phyloP scores from a whole-genome alignment of 768 basidiomycete species.

The Coprinopsis strossmayeri region DNA sequence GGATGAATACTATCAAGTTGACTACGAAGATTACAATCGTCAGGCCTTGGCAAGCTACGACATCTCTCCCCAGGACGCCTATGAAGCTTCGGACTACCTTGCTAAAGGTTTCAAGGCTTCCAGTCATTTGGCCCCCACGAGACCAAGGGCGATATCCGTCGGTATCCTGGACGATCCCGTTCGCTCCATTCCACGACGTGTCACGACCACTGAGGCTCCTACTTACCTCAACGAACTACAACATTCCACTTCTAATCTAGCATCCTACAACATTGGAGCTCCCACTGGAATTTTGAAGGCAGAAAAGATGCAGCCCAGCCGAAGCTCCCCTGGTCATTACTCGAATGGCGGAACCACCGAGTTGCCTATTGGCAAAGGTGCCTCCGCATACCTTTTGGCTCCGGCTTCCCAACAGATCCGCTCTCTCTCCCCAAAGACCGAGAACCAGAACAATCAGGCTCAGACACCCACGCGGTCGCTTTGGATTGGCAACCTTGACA shows the following conservation, averaged over 20 bases:
- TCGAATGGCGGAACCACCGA: conserved; percentile 45
- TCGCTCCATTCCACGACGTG: conserved; percentile 60
- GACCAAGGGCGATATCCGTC: conserved; percentile 86
- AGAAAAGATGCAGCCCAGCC: conserved; percentile 43
- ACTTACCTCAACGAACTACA: conserved; percentile 54
- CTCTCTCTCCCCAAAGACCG: conserved; percentile 79
- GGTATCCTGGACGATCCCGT: conserved; percentile 78
- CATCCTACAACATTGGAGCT: conserved; percentile 29
- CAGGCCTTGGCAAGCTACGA: conserved; percentile 64
- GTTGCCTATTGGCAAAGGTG: conserved; percentile 41
- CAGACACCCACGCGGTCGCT: conserved; percentile 94
- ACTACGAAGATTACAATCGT: conserved; percentile 48
- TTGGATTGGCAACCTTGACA: conserved; percentile 98
- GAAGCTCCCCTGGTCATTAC: conserved; percentile 57
- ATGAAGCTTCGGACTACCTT: conserved; percentile 53
- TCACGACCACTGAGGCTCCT: conserved; percentile 47
- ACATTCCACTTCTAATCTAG: conserved; percentile 33
- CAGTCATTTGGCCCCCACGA: conserved; percentile 56
- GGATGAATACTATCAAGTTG: conserved; percentile 67
- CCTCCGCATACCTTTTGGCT: conserved; percentile 62
- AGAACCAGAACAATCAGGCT: conserved; percentile 62
- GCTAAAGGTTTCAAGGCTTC: conserved; percentile 67
- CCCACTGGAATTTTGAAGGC: conserved; percentile 54
- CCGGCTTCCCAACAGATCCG: conserved; percentile 58
- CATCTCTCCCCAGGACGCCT: conserved; percentile 41